Conservation (phyloP, 306 rosid genomes). For the Quercus bicolor region DNA sequence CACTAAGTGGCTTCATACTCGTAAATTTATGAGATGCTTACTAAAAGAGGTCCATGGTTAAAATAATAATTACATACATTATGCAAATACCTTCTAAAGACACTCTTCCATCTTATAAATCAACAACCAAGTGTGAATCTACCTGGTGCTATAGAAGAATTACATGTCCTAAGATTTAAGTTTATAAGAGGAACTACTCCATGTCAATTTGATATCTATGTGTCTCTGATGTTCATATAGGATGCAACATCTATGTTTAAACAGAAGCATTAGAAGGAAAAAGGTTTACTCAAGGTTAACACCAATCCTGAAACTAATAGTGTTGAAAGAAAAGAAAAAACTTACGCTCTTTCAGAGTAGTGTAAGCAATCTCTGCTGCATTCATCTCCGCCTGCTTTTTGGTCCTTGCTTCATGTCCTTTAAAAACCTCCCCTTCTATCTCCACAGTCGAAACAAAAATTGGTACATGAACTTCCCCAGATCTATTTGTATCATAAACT, state of each 20-base stretch:
- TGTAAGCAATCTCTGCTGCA: constrained; percentile 81
- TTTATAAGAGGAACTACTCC: too few relatives aligned
- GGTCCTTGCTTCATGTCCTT: constrained; percentile 56
- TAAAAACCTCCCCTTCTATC: constrained; percentile 49
- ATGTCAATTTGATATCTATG: not conserved
- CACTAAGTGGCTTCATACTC: too few relatives aligned
- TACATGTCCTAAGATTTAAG: not conserved
- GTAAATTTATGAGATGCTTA: not conserved
- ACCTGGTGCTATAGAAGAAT: not conserved
- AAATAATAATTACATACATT: not conserved
- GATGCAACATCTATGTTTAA: not conserved
- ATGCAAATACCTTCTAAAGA: not conserved
- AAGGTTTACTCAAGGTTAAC: not conserved
- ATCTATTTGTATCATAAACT: constrained; percentile 37
- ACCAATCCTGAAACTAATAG: not conserved
- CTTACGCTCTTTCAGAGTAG: constrained; percentile 47
- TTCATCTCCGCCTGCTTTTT: constrained; percentile 77
- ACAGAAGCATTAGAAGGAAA: not conserved
- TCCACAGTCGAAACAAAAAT: constrained; percentile 63
- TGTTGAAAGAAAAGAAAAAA: constrained; percentile 24
- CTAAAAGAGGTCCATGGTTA: not conserved
- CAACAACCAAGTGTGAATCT: not conserved
- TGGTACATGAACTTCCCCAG: constrained; percentile 61
- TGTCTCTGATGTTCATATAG: not conserved
- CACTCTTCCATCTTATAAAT: not conserved